These are phyloP conservation scores for Biscogniauxia mediterranea DNA, from an alignment of 2,329 filamentous ascomycete species.

Conservation along the genomic window DNA sequence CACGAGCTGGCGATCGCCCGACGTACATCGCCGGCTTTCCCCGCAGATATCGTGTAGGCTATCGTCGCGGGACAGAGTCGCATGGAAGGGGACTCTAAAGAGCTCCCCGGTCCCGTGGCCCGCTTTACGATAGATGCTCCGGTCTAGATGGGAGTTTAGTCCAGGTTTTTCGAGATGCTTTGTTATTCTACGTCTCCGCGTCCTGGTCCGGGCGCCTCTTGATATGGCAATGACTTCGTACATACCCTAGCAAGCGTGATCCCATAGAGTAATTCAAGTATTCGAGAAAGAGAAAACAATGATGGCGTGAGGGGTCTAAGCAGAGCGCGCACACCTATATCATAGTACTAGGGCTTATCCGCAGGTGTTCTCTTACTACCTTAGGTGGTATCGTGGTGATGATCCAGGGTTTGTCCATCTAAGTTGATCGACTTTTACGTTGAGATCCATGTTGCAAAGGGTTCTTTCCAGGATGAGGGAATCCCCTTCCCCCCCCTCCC, in stretches of 20 bases:
- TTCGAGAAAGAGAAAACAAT: background rate
- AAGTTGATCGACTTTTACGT: background rate
- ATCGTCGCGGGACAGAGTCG: constrained; percentile 15
- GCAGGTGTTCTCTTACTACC: background rate
- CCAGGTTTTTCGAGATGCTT: background rate
- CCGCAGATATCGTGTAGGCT: constrained; percentile 8
- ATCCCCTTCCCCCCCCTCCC: too few relatives aligned
- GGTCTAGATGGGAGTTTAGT: background rate
- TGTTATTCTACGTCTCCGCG: background rate
- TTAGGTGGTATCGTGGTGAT: background rate
- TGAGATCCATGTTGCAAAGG: background rate
- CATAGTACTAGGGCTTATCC: background rate
- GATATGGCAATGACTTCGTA: background rate
- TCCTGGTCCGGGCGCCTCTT: background rate
- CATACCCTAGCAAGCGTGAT: background rate
- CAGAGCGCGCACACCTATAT: background rate
- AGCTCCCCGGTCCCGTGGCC: background rate
- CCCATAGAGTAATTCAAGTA: background rate
- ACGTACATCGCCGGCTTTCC: constrained; percentile 14
- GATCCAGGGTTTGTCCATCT: background rate
- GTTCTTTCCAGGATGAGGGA: background rate
- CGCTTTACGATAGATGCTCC: background rate
- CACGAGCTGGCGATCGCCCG: background rate
- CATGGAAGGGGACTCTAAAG: background rate
- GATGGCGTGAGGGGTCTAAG: background rate